These are phyloP conservation scores for Apostasia shenzhenica DNA, from an alignment of 106 monocot genomes.

Conservation along the genomic window DNA sequence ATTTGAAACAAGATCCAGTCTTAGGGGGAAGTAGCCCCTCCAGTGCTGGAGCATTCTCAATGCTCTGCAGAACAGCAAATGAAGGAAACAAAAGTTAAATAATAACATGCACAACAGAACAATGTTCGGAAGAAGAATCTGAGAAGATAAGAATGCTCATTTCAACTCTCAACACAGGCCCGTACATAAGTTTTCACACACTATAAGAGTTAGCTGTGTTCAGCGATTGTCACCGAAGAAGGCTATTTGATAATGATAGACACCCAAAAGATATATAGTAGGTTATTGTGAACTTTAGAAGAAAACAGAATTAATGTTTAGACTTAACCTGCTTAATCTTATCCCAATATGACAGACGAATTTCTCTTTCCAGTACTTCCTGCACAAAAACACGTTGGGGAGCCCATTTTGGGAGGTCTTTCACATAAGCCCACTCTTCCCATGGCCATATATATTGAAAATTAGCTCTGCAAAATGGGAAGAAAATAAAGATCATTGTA, in stretches of 20 bases:
- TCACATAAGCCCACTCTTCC: slow-evolving; percentile 79
- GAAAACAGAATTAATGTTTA: neutral
- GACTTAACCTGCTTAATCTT: slow-evolving; percentile 89
- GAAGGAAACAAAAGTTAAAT: neutral
- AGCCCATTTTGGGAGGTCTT: slow-evolving; percentile 86
- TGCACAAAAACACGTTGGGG: slow-evolving; percentile 95
- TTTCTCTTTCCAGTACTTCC: slow-evolving; percentile 90
- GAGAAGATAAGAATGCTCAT: no score
- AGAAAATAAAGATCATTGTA: neutral
- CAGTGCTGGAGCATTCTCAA: slow-evolving; percentile 65
- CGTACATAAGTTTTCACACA: no score
- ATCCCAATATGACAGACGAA: slow-evolving; percentile 89
- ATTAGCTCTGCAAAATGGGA: slow-evolving; percentile 56
- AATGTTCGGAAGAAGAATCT: neutral
- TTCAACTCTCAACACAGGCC: no score
- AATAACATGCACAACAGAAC: neutral
- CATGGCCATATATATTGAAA: slow-evolving; percentile 88
- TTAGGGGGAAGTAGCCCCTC: slow-evolving; percentile 82
- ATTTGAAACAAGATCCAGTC: slow-evolving; percentile 65
- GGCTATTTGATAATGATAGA: no score
- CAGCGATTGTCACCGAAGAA: no score
- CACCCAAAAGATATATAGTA: no score
- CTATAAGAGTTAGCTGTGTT: no score
- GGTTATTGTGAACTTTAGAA: neutral
- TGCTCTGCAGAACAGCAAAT: slow-evolving; percentile 35